These are phyloP conservation scores for Colletotrichum sp. DNA, from an alignment of 2,329 filamentous ascomycete genomes.

Conservation along the genomic window DNA sequence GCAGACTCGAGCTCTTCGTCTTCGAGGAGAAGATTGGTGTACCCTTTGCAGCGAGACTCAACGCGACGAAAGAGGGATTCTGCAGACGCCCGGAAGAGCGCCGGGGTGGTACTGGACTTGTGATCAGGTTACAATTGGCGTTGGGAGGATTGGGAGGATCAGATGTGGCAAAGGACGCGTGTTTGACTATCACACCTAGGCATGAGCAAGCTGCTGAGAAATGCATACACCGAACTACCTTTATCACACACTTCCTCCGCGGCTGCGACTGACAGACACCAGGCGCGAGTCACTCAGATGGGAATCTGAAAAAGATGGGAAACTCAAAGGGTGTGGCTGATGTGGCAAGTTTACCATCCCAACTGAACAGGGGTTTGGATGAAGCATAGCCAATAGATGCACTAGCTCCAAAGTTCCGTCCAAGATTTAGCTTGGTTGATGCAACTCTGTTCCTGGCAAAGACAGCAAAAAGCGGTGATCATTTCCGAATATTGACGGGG, in stretches of 20 bases:
- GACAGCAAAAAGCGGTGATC: constrained; percentile 13
- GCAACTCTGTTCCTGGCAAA: constrained; percentile 13
- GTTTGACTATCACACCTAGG: neutral
- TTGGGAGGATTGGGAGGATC: neutral
- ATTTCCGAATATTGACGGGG: constrained; percentile 11
- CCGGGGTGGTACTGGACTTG: neutral
- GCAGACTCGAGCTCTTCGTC: neutral
- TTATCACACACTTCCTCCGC: neutral
- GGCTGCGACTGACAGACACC: neutral
- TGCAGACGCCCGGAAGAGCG: neutral
- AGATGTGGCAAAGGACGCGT: constrained; percentile 12
- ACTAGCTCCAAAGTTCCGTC: neutral
- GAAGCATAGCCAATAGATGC: neutral
- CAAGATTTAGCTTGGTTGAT: neutral
- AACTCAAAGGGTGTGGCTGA: constrained; percentile 7
- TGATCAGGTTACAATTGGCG: neutral
- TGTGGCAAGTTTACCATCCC: constrained; percentile 9
- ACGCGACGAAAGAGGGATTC: neutral
- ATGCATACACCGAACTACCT: neutral
- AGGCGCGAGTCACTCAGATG: neutral
- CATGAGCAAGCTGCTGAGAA: neutral
- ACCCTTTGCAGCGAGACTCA: neutral
- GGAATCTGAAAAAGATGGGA: neutral
- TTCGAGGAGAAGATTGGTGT: too few species aligned
- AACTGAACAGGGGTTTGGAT: neutral